Evolutionary conservation across 1,139 yeast species (phyloP), one percentile per base, ranked within the genome.

Genomic region (Suhomyces anneliseae): DNA sequence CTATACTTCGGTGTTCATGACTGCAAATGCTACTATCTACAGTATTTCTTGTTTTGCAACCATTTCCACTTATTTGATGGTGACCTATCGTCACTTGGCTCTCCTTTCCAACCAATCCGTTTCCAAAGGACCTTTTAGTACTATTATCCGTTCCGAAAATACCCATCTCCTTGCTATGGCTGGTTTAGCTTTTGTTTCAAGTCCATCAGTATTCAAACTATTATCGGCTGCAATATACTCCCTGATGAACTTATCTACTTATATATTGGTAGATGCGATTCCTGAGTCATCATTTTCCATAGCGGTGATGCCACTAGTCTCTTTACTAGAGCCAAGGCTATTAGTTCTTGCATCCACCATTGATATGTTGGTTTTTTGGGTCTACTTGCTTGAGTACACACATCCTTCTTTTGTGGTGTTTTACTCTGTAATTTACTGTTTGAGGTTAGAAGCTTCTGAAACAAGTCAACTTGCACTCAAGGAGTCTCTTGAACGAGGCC

Each of bases 211-310:
- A 10, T 41, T 69, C 38, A 79, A 79, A 53, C 51, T 79, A 15
- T 41, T 71, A 11, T 78, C 83, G 1, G 75, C 76, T 52, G 61
- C 68, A n/a, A 61, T 74, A 6, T 79, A 78, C 54, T 76, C 84
- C 0, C 57, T 65, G 39, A 62, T 79, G 54, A 78, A 79, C 54
- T 54, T 78, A 42, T 58, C 68, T 27, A 65, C 65, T 37, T 69
- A 62, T 44, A 53, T 72, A 42, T 57, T 71, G n/a, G 57, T 64
- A 33, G 78, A 76, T 19, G 52, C 68, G 6, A 69, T 64, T 42
- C 75, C 77, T 1, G 55, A 59, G 0, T 58, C 62, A 8, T 55
- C 64, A 2, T 55, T 75, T 9, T 58, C 74, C 6, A 50, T 54
- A 26, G 74, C 74, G 0, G 40, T 72, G 3, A 43, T 55, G 1